Percentiles rank a stretch among this genome's conserved stretches.
Evolutionary conservation across 1,284 basidiomycete genomes (phyloP).

Genomic region (Fomitopsis pinicola): DNA sequence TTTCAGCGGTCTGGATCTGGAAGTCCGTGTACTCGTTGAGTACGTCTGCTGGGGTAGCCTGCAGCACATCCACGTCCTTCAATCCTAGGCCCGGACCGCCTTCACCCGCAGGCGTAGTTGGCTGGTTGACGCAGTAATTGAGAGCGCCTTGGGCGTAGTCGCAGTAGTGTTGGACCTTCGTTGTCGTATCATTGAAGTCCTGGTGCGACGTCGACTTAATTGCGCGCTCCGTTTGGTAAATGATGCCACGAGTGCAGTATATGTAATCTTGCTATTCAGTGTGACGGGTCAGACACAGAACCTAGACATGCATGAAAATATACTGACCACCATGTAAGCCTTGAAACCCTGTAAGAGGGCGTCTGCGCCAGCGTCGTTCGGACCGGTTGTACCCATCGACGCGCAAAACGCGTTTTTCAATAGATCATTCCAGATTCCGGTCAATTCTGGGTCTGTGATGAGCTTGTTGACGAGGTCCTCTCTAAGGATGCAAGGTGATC

Average conservation of each 20-base stretch:
- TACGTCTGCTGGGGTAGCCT: too few relatives aligned
- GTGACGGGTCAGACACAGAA: too few relatives aligned
- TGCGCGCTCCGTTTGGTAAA: constrained; percentile 1
- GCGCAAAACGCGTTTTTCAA: constrained; percentile 2
- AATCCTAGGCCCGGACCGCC: background rate
- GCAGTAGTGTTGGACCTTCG: background rate
- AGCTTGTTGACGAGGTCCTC: constrained; percentile 2
- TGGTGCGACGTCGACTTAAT: background rate
- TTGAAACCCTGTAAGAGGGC: constrained; percentile 2
- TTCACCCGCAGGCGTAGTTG: background rate
- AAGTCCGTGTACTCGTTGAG: constrained; percentile 3
- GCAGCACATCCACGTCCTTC: background rate
- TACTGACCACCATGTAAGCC: constrained; percentile 4
- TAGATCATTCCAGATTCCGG: constrained; percentile 6
- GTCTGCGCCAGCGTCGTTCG: background rate
- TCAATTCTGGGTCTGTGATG: constrained; percentile 2
- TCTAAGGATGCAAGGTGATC: background rate
- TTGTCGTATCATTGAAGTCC: background rate
- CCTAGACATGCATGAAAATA: background rate
- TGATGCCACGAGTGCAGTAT: constrained; percentile 5
- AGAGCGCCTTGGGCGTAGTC: background rate
- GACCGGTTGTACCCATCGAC: background rate
- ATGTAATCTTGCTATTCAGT: constrained; percentile 7
- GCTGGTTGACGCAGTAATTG: background rate
- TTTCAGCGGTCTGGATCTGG: background rate